A percentile compares a stretch with the other conserved stretches of the same genome.
phyloP scores from a whole-genome alignment of 2,329 filamentous ascomycete species.

The Neofusicoccum cordaticola region DNA sequence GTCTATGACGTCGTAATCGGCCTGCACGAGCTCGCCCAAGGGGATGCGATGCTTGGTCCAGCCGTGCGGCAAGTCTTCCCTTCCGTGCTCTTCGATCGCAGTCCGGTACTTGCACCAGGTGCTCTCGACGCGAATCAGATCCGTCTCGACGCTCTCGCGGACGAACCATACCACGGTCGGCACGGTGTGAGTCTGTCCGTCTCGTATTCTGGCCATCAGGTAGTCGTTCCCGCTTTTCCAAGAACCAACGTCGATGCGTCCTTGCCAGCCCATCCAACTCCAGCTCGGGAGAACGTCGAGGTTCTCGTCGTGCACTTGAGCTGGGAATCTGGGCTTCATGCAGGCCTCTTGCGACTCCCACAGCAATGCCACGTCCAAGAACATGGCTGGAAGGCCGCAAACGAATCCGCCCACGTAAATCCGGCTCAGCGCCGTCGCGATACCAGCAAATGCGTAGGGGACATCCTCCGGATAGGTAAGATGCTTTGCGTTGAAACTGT shows the following conservation, averaged over 20 bases:
- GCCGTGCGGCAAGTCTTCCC: neutral
- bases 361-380: constrained; percentile 21
- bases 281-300: constrained; percentile 5
- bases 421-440: constrained; percentile 4
- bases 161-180: constrained; percentile 9
- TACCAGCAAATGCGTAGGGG: constrained; percentile 19
- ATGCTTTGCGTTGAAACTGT: neutral
- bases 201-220: neutral
- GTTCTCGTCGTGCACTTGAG: neutral
- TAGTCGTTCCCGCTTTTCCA: constrained; percentile 6
- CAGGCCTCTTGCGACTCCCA: constrained; percentile 18
- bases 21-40: neutral
- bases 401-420: constrained; percentile 20
- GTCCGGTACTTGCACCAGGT: constrained; percentile 7
- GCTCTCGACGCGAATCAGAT: constrained; percentile 4
- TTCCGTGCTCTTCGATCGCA: neutral
- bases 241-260: neutral
- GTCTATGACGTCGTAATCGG: constrained; percentile 3
- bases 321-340: constrained; percentile 2
- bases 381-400: constrained; percentile 21
- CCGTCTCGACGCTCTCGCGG: constrained; percentile 9
- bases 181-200: neutral
- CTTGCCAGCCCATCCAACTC: constrained; percentile 21
- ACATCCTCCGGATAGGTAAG: constrained; percentile 17
- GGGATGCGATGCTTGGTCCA: neutral